phyloP scores from a whole-genome alignment of 108 stramenopile species.

The Skeletonema potamos region DNA sequence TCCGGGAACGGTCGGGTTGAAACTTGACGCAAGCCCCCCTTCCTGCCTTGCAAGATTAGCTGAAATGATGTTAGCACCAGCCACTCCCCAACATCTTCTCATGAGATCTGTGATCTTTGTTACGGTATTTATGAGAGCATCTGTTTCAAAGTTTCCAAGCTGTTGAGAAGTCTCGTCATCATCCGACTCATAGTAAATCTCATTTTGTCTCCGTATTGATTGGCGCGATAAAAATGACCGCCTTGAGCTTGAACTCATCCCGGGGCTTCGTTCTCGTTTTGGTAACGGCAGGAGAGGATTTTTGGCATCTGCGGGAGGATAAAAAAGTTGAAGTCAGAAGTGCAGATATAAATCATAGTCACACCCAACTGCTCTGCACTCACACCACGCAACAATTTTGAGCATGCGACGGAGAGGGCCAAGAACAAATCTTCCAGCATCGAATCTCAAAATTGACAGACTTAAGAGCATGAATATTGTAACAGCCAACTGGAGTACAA shows the following conservation, averaged over 20 bases:
- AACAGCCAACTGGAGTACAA: constrained; percentile 52
- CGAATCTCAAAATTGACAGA: constrained; percentile 62
- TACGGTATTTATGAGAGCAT: constrained; percentile 88
- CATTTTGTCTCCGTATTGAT: constrained; percentile 7
- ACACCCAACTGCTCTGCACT: constrained; percentile 19
- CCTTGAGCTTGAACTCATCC: neutral
- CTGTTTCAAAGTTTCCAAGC: constrained; percentile 91
- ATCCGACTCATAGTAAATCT: constrained; percentile 14
- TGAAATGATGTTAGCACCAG: constrained; percentile 96
- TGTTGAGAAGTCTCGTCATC: constrained; percentile 20
- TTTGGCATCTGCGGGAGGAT: constrained; percentile 49
- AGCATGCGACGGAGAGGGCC: constrained; percentile 81
- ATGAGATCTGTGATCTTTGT: constrained; percentile 92
- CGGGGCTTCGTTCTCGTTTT: neutral
- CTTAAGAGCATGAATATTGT: constrained; percentile 51
- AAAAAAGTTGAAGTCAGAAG: neutral
- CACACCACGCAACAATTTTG: constrained; percentile 78
- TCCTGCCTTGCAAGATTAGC: constrained; percentile 85
- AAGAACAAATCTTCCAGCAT: constrained; percentile 75
- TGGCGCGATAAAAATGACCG: constrained; percentile 9
- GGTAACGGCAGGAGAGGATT: constrained; percentile 61
- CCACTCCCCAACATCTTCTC: constrained; percentile 96
- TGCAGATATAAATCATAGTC: neutral
- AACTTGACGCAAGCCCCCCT: constrained; percentile 70
- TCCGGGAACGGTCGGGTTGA: constrained; percentile 92